phyloP scores from a whole-genome alignment of 768 basidiomycete genomes.

The Inosperma sp. region DNA sequence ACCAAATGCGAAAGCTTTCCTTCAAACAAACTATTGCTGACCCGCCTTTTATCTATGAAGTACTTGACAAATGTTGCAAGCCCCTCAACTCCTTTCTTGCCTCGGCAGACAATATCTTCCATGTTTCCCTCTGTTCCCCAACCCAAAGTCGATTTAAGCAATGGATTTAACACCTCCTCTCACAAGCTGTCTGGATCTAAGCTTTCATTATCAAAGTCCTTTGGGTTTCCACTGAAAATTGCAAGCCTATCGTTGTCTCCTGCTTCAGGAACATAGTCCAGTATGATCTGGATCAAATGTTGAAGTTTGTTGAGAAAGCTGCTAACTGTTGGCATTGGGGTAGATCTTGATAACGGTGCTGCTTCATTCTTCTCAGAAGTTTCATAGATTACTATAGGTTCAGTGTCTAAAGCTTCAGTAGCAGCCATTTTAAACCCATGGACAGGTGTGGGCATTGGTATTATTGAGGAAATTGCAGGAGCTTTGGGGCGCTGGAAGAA shows the following conservation, averaged over 20 bases:
- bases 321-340: neutral
- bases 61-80: constrained; percentile 17
- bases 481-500: neutral
- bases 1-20: constrained; percentile 22
- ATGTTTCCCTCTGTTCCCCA: constrained; percentile 21
- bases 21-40: constrained; percentile 22
- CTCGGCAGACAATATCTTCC: constrained; percentile 11
- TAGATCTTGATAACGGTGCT: neutral
- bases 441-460: neutral
- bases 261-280: neutral
- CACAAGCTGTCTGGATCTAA: constrained; percentile 19
- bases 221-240: constrained; percentile 4
- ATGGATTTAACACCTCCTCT: constrained; percentile 18
- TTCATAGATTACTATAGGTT: neutral
- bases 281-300: neutral
- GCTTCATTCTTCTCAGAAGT: neutral
- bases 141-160: constrained; percentile 19
- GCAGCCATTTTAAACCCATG: constrained; percentile 3
- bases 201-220: constrained; percentile 3
- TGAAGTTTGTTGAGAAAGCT: neutral
- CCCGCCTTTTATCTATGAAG: constrained; percentile 17
- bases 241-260: neutral
- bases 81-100: constrained; percentile 19
- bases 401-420: neutral
- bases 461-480: neutral